Evolutionary conservation across 116 monocot genomes (phyloP), one percentile per base, ranked within the genome.

Genomic region (Phalaenopsis hybrid): DNA sequence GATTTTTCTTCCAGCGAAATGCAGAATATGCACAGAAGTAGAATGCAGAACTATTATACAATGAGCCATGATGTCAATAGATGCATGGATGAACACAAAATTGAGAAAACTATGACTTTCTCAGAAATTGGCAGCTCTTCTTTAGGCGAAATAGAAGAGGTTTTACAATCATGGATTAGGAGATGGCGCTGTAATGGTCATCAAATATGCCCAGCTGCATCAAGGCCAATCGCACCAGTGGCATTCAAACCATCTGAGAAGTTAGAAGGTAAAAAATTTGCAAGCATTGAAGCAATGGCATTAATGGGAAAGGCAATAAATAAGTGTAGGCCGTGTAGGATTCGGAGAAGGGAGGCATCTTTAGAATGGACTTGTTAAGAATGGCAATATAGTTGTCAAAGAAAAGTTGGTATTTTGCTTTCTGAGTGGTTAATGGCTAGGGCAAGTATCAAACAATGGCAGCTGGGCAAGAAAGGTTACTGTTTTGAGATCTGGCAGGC

Each of bases 271-370:
- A 44, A 45, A 7, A 20, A 17, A 41, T 75, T 75, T 44, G 41
- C 44, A 44, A 75, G 75, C 75, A 17, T 44, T 44, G 18, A 44
- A 44, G 45, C 75, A 5, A 75, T 75, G 75, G 75, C 75, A 18
- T 75, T 75, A 44, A 75, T 75, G 75, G 44, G 75, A 5, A 75
- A 75, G 5, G 41, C 75, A 6, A 75, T 75, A 41, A 75, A 45
- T 7, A 75, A 45, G n/a, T 75, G 44, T 75, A 75, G 7, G 17
- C 44, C 75, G 44, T 45, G 44, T 45, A 44, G 44, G 28, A 43
- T 75, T 75, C 17, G 44, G 28, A 75, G 75, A n/a, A 75, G 44
- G 44, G 44, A 44, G 6, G 75, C 75, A 2, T 44, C 44, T 15
- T 44, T 75, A 44, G 44, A 44, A 45, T 75, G 75, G 44, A 75